Conservation (phyloP, 2,329 filamentous ascomycete genomes). For the Hypoxylon sp. region DNA sequence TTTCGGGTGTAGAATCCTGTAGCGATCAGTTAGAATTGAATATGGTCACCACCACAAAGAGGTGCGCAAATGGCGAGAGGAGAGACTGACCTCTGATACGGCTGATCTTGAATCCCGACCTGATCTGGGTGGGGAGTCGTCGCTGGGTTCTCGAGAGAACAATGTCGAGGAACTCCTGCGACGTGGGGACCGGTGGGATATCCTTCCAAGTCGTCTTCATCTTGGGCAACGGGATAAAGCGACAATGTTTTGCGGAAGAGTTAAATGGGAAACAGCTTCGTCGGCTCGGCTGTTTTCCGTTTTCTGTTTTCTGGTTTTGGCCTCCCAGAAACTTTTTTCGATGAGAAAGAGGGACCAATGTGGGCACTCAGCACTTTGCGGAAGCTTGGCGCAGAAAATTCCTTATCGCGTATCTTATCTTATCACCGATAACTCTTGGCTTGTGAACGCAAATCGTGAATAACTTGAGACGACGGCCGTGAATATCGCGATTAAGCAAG, state of each 20-base stretch:
- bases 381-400: slow-evolving; percentile 45
- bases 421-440: slow-evolving; percentile 31
- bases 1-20: slow-evolving; percentile 89
- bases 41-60: not conserved
- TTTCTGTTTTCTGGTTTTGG: too few relatives aligned
- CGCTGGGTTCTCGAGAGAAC: slow-evolving; percentile 94
- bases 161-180: slow-evolving; percentile 97
- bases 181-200: slow-evolving; percentile 89
- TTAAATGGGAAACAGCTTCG: slow-evolving; percentile 13
- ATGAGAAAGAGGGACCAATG: slow-evolving; percentile 31
- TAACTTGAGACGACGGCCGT: slow-evolving; percentile 1
- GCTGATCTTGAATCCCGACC: slow-evolving; percentile 94
- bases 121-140: slow-evolving; percentile 93
- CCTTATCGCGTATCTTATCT: slow-evolving; percentile 39
- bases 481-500: slow-evolving; percentile 4
- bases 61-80: not conserved
- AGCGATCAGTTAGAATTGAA: slow-evolving; percentile 46
- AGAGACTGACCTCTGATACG: slow-evolving; percentile 75
- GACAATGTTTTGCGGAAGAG: slow-evolving; percentile 14
- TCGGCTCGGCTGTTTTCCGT: slow-evolving; percentile 17
- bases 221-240: slow-evolving; percentile 53
- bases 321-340: slow-evolving; percentile 38
- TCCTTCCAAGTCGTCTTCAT: slow-evolving; percentile 78
- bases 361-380: slow-evolving; percentile 36
- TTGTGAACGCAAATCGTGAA: not conserved